Percentiles rank a stretch among this genome's conserved stretches.
These are phyloP conservation scores for Neurospora discreta DNA, from an alignment of 495 filamentous ascomycete species.

Conservation along the genomic window DNA sequence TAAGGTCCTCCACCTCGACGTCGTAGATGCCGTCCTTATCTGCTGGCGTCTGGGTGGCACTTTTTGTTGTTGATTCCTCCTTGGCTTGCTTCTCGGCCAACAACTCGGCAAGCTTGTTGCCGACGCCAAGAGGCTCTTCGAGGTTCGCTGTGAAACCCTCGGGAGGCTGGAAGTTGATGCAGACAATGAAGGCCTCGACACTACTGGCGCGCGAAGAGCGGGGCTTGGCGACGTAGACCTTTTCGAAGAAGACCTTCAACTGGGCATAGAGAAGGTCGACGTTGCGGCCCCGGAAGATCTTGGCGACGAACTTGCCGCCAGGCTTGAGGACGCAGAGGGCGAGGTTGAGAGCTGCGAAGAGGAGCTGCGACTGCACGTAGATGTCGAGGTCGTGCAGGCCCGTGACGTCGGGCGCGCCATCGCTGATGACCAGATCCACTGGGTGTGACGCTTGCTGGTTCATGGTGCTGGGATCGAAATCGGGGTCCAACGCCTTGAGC, in stretches of 20 bases:
- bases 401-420: constrained; percentile 93
- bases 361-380: constrained; percentile 90
- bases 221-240: constrained; percentile 85
- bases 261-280: constrained; percentile 89
- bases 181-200: constrained; percentile 93
- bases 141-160: constrained; percentile 53
- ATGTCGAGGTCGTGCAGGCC: constrained; percentile 95
- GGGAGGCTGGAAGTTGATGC: constrained; percentile 67
- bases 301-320: constrained; percentile 92
- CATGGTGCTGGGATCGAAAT: constrained; percentile 45
- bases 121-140: constrained; percentile 53
- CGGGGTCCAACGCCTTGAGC: constrained; percentile 70
- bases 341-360: constrained; percentile 87
- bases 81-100: constrained; percentile 10
- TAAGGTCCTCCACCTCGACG: constrained; percentile 39
- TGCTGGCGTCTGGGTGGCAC: constrained; percentile 4
- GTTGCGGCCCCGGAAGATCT: constrained; percentile 91
- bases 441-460: constrained; percentile 47
- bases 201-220: constrained; percentile 86
- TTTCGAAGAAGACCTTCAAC: constrained; percentile 77
- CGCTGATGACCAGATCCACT: constrained; percentile 85
- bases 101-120: constrained; percentile 37
- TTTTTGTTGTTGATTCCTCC: not conserved
- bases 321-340: constrained; percentile 82
- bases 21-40: constrained; percentile 51